Conservation (phyloP, 805 yeast genomes). For the Nakazawaea holstii region DNA sequence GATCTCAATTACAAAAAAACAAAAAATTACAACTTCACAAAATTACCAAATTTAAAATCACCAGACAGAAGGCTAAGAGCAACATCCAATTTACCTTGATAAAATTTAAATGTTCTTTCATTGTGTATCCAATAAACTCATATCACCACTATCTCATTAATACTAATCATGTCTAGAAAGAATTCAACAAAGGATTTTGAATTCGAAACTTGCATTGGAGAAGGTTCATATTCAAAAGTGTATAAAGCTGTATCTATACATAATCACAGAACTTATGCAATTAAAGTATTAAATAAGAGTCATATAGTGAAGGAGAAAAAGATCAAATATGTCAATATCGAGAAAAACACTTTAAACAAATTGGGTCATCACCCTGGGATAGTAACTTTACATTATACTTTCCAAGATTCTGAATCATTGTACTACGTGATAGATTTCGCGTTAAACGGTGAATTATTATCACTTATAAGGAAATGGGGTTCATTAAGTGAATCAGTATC, state of each 20-base stretch:
- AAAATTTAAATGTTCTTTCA: too few species aligned
- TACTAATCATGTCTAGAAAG: conserved; percentile 22
- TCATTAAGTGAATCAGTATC: conserved; percentile 71
- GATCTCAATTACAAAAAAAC: too few species aligned
- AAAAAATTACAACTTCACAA: too few species aligned
- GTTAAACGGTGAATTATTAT: conserved; percentile 87
- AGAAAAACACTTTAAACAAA: conserved; percentile 77
- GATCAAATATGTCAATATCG: conserved; percentile 80
- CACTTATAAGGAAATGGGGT: conserved; percentile 72
- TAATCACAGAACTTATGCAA: conserved; percentile 75
- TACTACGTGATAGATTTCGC: conserved; percentile 94
- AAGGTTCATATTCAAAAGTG: conserved; percentile 94
- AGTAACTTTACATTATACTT: conserved; percentile 86
- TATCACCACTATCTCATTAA: neutral
- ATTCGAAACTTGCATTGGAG: conserved; percentile 86
- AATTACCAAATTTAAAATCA: too few species aligned
- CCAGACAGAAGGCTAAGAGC: too few species aligned
- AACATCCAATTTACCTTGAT: neutral
- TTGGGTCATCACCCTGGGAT: conserved; percentile 94
- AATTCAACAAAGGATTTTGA: conserved; percentile 78
- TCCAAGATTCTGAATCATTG: conserved; percentile 83
- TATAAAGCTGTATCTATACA: conserved; percentile 77
- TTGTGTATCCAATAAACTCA: neutral
- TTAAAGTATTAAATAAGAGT: conserved; percentile 84
- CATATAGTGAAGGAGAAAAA: conserved; percentile 79